Conservation (phyloP, 176 grass and related monocot genomes). For the Poa pratensis region DNA sequence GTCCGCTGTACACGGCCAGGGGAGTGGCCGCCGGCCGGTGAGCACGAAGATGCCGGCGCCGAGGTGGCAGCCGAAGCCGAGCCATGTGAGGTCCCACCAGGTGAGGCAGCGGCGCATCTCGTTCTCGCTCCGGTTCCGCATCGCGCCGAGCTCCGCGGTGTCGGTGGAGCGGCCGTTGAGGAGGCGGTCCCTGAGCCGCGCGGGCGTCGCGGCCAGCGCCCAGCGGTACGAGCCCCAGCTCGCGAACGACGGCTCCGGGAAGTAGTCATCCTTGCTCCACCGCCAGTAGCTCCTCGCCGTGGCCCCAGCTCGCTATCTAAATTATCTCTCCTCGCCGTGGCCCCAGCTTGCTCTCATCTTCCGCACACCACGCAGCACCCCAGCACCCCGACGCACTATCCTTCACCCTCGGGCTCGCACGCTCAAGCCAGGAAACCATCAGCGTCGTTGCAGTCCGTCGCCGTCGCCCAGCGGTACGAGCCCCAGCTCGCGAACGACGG, state of each 20-base stretch:
- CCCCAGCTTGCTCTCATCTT: no score
- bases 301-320: no score
- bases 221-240: constrained; percentile 12
- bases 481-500: constrained; percentile 20
- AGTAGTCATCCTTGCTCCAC: constrained; percentile 3
- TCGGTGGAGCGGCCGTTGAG: constrained; percentile 24
- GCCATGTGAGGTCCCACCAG: constrained; percentile 32
- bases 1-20: no score
- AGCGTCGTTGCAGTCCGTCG: no score
- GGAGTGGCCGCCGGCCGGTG: no score
- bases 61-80: constrained; percentile 37
- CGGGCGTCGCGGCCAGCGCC: constrained; percentile 2
- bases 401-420: no score
- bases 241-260: constrained; percentile 22
- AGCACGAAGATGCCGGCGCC: constrained; percentile 92
- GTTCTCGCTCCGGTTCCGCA: constrained; percentile 23
- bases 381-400: no score
- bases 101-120: constrained; percentile 33
- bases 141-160: neutral
- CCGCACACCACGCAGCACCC: no score
- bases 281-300: constrained; percentile 16
- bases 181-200: neutral
- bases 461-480: neutral
- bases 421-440: no score
- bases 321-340: no score